Evolutionary conservation across 441 rosid species (phyloP).

Genomic region (Adansonia madagascariensis): DNA sequence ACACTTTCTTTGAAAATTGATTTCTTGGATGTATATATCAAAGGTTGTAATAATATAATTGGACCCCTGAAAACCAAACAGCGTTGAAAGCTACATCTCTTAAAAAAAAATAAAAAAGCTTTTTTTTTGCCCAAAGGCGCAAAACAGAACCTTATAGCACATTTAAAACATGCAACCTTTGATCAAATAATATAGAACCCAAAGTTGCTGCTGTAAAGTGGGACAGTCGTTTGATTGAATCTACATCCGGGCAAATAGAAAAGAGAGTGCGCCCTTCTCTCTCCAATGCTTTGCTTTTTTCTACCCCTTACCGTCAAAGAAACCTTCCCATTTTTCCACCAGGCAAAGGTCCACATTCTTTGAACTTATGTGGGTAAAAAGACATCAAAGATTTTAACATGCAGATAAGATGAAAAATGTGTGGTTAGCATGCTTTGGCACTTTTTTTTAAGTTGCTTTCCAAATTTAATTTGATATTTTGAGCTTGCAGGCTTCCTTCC

Average conservation of each 20-base stretch:
- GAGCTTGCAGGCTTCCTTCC: neutral
- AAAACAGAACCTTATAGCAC: neutral
- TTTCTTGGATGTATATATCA: neutral
- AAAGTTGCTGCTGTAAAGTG: conserved; percentile 22
- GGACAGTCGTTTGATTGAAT: conserved; percentile 23
- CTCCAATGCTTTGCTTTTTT: conserved; percentile 11
- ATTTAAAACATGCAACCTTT: conserved; percentile 24
- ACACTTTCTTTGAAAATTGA: neutral
- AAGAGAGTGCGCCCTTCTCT: neutral
- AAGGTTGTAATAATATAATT: neutral
- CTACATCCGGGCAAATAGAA: conserved; percentile 18
- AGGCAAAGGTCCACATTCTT: conserved; percentile 16
- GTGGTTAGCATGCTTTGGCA: conserved; percentile 5
- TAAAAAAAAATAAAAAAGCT: neutral
- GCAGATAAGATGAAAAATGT: conserved; percentile 10
- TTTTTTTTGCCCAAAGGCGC: neutral
- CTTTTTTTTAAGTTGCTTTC: neutral
- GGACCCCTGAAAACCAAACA: conserved; percentile 1
- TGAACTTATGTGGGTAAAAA: neutral
- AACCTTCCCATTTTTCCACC: neutral
- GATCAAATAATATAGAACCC: neutral
- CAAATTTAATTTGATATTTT: conserved; percentile 1
- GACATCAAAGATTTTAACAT: neutral
- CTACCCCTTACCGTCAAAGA: neutral
- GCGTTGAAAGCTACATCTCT: conserved; percentile 4